Evolutionary conservation across 352 stramenopile genomes (phyloP), one percentile per base, ranked within the genome.

Genomic region (Elongisporangium prolatum): DNA sequence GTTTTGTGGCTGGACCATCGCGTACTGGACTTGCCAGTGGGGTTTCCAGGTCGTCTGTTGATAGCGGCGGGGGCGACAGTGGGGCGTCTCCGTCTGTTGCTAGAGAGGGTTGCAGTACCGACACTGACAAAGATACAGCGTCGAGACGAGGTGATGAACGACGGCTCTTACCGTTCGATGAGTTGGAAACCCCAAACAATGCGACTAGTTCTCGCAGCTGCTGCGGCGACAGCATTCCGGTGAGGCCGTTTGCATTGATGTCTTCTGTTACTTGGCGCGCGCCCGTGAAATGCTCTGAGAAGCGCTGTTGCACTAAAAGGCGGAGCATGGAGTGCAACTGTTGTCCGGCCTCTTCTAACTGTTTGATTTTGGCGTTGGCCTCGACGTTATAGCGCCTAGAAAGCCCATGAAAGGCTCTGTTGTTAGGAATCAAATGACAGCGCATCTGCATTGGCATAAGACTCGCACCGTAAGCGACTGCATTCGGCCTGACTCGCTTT

Each of bases 401-500:
- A 3, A 54, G 14, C 3, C 25, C 10, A n/a, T 2, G 16, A n/a
- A 7, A n/a, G n/a, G n/a, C n/a, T n/a, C n/a, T n/a, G n/a, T n/a
- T n/a, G n/a, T n/a, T n/a, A n/a, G n/a, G n/a, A n/a, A n/a, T n/a
- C n/a, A n/a, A n/a, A n/a, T n/a, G n/a, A n/a, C n/a, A n/a, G n/a
- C n/a, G 4, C 25, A 54, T 40, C 4, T 14, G 8, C 28, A 13
- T 40, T 9, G 28, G 5, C 4, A 40, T 40, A n/a, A 53, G 16
- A 11, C 37, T 51, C 53, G 21, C 52, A 81, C 69, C 82, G 61
- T 28, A 93, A 48, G 9, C 82, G 82, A 54, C 65, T 83, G 21
- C 80, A 88, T 70, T 93, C 84, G 1, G 84, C 78, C 52, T 89
- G 84, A 21, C 71, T 89, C 11, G 80, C 69, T 51, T 85, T 87